Percentiles rank a stretch among this genome's conserved stretches.
Conservation (phyloP, 306 rosid genomes). For the Prunus salicina region DNA sequence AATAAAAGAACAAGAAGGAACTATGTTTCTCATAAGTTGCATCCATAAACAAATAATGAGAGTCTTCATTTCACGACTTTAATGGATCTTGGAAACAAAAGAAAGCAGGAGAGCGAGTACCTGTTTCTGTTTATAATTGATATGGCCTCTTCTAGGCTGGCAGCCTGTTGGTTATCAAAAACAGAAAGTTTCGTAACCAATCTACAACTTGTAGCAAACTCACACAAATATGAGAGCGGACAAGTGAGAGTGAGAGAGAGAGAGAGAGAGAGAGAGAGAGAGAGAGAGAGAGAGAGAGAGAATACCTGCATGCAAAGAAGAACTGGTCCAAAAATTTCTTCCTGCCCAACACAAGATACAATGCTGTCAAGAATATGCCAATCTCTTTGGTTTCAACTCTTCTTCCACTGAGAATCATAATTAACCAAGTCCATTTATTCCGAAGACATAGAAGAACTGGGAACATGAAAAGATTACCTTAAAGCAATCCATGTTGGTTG, state of each 20-base stretch:
- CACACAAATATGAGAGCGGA: not conserved
- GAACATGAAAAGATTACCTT: slow-evolving; percentile 37
- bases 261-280: not conserved
- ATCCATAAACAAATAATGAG: not conserved
- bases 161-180: slow-evolving; percentile 45
- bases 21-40: not conserved
- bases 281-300: slow-evolving; percentile 4
- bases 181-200: slow-evolving; percentile 11
- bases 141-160: slow-evolving; percentile 63
- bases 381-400: slow-evolving; percentile 24
- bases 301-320: slow-evolving; percentile 71
- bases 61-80: not conserved
- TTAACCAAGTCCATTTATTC: slow-evolving; percentile 20
- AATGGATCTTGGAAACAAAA: slow-evolving; percentile 8
- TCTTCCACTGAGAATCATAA: slow-evolving; percentile 23
- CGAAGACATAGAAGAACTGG: not conserved
- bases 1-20: not conserved
- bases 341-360: slow-evolving; percentile 47
- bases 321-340: slow-evolving; percentile 70
- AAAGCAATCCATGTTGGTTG: slow-evolving; percentile 67
- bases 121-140: slow-evolving; percentile 60
- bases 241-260: not conserved
- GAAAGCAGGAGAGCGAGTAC: slow-evolving; percentile 23
- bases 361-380: slow-evolving; percentile 34
- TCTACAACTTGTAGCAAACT: slow-evolving; percentile 10